Percentiles rank a stretch among this genome's conserved stretches.
phyloP scores from a whole-genome alignment of 176 grass and related monocot species.

The Ensete glaucum region DNA sequence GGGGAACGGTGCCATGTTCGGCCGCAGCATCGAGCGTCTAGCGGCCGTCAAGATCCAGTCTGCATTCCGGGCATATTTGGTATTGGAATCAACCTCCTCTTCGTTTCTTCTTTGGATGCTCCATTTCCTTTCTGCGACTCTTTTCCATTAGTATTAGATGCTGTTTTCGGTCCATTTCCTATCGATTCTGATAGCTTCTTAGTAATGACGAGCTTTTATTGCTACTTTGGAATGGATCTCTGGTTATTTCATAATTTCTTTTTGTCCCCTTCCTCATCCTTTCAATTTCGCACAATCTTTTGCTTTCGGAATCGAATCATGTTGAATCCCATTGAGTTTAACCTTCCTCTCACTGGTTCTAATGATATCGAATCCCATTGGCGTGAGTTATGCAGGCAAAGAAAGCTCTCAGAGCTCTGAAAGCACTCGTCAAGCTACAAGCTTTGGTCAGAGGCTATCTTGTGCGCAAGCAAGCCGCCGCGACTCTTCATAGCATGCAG shows the following conservation, averaged over 20 bases:
- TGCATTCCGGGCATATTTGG: constrained; percentile 67
- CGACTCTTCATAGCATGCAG: constrained; percentile 82
- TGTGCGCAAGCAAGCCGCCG: constrained; percentile 63
- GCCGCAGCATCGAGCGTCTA: background rate
- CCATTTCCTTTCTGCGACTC: background rate
- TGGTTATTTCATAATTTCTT: background rate
- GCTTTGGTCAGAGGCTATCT: constrained; percentile 84
- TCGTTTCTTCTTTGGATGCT: background rate
- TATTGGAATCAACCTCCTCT: constrained; percentile 17
- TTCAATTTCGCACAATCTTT: background rate
- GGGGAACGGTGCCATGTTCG: constrained; percentile 8
- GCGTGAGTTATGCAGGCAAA: constrained; percentile 34
- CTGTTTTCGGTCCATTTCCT: background rate
- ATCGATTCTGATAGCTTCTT: background rate
- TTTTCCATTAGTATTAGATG: too few relatives aligned
- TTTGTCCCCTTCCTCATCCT: background rate
- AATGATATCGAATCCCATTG: too few relatives aligned
- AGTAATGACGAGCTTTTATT: background rate
- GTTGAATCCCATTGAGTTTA: background rate
- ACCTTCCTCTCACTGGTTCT: too few relatives aligned
- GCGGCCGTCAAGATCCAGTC: constrained; percentile 87
- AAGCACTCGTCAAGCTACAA: constrained; percentile 88
- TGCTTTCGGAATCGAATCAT: background rate
- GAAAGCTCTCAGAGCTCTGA: constrained; percentile 82
- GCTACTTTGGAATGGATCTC: background rate